Percentiles rank a stretch among this genome's conserved stretches.
phyloP scores from a whole-genome alignment of 306 rosid genomes.

The Herpetospermum pedunculosum region DNA sequence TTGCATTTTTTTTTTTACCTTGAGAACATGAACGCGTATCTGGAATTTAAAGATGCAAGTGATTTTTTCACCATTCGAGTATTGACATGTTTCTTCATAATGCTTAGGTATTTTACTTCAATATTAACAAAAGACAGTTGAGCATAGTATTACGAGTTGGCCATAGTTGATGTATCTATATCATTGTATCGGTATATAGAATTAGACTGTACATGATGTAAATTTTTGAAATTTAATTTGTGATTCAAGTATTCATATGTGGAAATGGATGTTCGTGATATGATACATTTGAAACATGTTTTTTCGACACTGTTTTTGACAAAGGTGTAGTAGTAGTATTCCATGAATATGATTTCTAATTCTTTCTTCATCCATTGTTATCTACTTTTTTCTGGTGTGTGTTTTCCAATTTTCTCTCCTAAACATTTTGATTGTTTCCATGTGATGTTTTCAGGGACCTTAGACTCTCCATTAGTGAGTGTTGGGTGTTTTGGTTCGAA shows the following conservation, averaged over 20 bases:
- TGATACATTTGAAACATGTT: slow-evolving; percentile 48
- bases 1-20: no score
- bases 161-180: no score
- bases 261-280: slow-evolving; percentile 73
- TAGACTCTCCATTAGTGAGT: slow-evolving; percentile 75
- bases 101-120: no score
- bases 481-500: slow-evolving; percentile 14
- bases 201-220: not conserved
- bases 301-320: slow-evolving; percentile 57
- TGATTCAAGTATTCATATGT: slow-evolving; percentile 4
- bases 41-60: no score
- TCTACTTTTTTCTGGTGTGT: not conserved
- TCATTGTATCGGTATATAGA: no score
- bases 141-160: no score
- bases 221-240: not conserved
- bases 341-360: not conserved
- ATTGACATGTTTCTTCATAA: no score
- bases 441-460: slow-evolving; percentile 48
- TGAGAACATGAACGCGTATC: no score
- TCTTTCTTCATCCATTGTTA: not conserved
- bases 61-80: no score
- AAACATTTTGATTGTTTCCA: not conserved
- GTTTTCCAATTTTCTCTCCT: not conserved
- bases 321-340: slow-evolving; percentile 50
- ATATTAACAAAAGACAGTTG: no score